Evolutionary conservation across 805 yeast species (phyloP), one percentile per base, ranked within the genome.

Genomic region (Candida palmyrensis): DNA sequence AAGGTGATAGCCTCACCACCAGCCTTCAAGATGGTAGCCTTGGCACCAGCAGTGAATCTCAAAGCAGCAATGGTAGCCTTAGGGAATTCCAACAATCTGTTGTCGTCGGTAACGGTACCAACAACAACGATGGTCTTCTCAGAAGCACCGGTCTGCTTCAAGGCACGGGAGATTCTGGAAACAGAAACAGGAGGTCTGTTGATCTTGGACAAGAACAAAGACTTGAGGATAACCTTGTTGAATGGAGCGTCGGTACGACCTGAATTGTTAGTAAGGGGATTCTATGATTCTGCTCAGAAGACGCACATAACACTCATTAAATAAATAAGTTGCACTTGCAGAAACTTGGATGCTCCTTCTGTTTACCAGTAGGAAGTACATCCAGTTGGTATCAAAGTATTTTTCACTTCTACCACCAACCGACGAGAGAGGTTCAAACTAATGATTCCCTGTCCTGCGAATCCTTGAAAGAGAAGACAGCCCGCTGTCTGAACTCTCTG

Each of bases 1-100:
- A 92, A 81, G 66, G 99, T 92, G 82, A 92, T 83, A 64, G 87
- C 87, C 79, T 92, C 98, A 81, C 99, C 99, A 75, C 99, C 99
- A 66, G 90, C 90, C 81, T 90, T 90, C 62, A 79, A 58, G 68
- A 92, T 92, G 72, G 85, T 87, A 64, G 96, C 97, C 73, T 83
- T 87, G 70, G 99, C 99, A 74, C 92, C 85, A 62, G 92, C 94
- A 57, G 99, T 92, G 88, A 92, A 89, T 76, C 95, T 88, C 71
- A 92, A 83, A 71, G 98, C 99, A 63, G 98, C 97, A 59, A 92
- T 86, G 51, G 97, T 85, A 62, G 90, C 75, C 82, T 89, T 89
- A 76, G 97, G 97, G 79, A 86, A 78, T 59, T 80, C 86, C 53
- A 77, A 75, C 68, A 92, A 72, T 79, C 97, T 89, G 82, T 74